Evolutionary conservation across 768 basidiomycete species (phyloP), one percentile per base, ranked within the genome.

Genomic region (Panaeolus cyanescens): DNA sequence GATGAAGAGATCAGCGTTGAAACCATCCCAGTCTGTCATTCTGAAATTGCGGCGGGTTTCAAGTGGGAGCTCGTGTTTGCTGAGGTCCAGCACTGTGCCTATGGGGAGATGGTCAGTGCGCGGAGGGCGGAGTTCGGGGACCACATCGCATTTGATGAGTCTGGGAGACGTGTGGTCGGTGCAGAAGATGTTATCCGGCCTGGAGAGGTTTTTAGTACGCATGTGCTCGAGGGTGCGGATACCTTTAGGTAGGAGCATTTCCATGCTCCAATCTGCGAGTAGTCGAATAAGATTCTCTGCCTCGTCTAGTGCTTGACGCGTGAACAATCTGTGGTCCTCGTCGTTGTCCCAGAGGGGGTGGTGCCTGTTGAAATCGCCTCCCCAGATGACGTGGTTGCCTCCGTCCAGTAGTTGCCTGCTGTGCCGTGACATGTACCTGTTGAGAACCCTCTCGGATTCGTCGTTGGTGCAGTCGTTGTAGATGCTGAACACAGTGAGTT

Each of bases 81-180:
- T 12, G 2, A 78, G 31, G 45, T 76, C 68, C 2, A 81, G 5
- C 0, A 60, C 34, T 0, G 69, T 74, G 22, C 64, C 31, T 8
- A 84, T 78, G 0, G 77, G 80, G 57, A 75, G 71, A 63, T 84
- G 80, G 66, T 84, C 79, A 3, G 80, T 73, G 0, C 59, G 55
- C 12, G 33, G 20, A 4, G 70, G 71, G 0, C 59, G 59, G 1
- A 20, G 19, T 0, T 32, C 45, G 0, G 65, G 68, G 6, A 45
- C 0, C 53, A 55, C 1, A 61, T 72, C 20, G 68, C 57, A 80
- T 7, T 30, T 25, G 4, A 66, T 61, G n/a, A 76, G 20, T 2
- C 10, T n/a, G 0, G 65, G 59, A 0, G 59, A 15, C 4, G 69
- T 50, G 17, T 66, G 50, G 2, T 57, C 59, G 0, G 66, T 61